These are phyloP conservation scores for Fusarium piperis DNA, from an alignment of 2,329 filamentous ascomycete species.

Conservation along the genomic window DNA sequence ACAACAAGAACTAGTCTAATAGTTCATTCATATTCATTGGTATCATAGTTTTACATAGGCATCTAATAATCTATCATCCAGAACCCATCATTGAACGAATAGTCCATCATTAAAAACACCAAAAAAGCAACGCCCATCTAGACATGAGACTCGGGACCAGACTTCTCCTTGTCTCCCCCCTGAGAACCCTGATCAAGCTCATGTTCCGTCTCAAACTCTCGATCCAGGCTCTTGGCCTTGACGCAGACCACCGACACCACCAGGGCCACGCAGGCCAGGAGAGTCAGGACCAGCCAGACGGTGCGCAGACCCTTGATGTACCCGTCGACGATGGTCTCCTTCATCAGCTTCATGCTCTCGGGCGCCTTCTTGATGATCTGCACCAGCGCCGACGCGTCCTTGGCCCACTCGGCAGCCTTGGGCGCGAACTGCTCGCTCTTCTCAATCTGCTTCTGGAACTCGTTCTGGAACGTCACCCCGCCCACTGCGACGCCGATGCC, in stretches of 20 bases:
- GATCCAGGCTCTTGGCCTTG: slow-evolving; percentile 34
- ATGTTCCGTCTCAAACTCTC: slow-evolving; percentile 37
- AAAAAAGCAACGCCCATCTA: slow-evolving; percentile 12
- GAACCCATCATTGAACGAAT: background rate
- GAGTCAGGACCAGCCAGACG: slow-evolving; percentile 47
- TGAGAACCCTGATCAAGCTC: slow-evolving; percentile 1
- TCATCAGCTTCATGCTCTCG: slow-evolving; percentile 28
- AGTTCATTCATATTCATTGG: background rate
- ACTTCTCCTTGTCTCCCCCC: slow-evolving; percentile 1
- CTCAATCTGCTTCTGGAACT: slow-evolving; percentile 61
- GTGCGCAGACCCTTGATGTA: slow-evolving; percentile 46
- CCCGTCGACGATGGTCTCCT: slow-evolving; percentile 43
- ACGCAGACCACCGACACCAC: slow-evolving; percentile 25
- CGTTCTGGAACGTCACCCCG: slow-evolving; percentile 76
- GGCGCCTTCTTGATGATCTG: slow-evolving; percentile 56
- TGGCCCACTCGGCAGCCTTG: slow-evolving; percentile 57
- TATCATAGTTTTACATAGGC: background rate
- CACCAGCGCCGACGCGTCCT: slow-evolving; percentile 68
- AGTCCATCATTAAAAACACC: background rate
- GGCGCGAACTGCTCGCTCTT: slow-evolving; percentile 57
- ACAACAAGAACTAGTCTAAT: background rate
- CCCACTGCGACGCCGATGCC: slow-evolving; percentile 72
- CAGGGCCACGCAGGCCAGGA: slow-evolving; percentile 40
- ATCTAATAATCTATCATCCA: background rate
- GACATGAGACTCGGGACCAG: slow-evolving; percentile 2